A percentile compares a stretch with the other conserved stretches of the same genome.
Conservation (phyloP, 2,329 filamentous ascomycete genomes). For the Fusarium udum region DNA sequence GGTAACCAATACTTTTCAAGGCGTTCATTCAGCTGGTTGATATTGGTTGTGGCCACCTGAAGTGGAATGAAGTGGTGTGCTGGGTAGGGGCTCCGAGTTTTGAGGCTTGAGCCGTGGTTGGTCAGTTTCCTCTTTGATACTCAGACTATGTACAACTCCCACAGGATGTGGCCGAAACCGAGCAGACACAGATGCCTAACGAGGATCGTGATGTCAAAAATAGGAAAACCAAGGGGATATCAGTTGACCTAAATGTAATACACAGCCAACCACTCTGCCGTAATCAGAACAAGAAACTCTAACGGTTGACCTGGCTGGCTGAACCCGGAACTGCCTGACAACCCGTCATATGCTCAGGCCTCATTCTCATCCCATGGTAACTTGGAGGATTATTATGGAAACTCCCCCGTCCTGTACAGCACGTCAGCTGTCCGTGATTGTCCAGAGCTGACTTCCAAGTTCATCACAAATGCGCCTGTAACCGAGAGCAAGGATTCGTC, state of each 20-base stretch:
- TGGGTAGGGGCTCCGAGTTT: conserved; percentile 2
- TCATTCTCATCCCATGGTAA: not conserved
- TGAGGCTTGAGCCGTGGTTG: conserved; percentile 18
- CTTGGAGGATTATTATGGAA: conserved; percentile 4
- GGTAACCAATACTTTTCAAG: not conserved
- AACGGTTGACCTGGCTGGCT: conserved; percentile 27
- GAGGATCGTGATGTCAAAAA: conserved; percentile 13
- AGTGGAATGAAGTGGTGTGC: conserved; percentile 28
- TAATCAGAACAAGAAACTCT: conserved; percentile 15
- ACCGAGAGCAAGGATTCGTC: conserved; percentile 17
- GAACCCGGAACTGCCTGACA: conserved; percentile 22
- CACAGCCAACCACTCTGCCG: conserved; percentile 12
- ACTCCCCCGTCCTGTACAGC: not conserved
- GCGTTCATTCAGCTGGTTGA: conserved; percentile 15
- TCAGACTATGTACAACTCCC: not conserved
- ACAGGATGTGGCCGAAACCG: conserved; percentile 17
- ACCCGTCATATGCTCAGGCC: conserved; percentile 17
- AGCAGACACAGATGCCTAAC: conserved; percentile 10
- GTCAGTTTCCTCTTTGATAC: not conserved
- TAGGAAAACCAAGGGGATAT: conserved; percentile 10
- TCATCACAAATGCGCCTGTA: conserved; percentile 4
- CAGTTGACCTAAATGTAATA: conserved; percentile 13
- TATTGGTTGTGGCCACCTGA: not conserved
- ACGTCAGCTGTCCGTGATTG: conserved; percentile 15
- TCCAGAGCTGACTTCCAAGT: conserved; percentile 14